A percentile compares a stretch with the other conserved stretches of the same genome.
Conservation (phyloP, 352 stramenopile genomes). For the Globisporangium carolinianum region DNA sequence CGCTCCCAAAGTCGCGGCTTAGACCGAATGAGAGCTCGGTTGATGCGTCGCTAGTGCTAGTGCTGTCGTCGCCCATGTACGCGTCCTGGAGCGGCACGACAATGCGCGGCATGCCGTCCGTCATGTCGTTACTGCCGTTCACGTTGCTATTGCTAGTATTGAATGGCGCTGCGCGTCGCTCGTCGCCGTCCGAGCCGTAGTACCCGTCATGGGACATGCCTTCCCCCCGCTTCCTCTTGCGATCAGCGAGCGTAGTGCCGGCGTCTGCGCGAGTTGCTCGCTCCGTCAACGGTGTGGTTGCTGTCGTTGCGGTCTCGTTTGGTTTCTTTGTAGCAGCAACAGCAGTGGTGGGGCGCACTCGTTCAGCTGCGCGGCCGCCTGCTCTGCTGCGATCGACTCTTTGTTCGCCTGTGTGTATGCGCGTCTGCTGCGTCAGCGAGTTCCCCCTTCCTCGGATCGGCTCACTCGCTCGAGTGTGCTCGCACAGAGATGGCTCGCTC, state of each 20-base stretch:
- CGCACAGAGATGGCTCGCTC: too few species aligned
- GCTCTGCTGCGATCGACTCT: too few species aligned
- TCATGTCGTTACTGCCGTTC: background rate
- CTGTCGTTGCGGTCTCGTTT: background rate
- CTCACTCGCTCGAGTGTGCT: too few species aligned
- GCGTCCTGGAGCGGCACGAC: constrained; percentile 25
- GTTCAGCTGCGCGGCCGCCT: too few species aligned
- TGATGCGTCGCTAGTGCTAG: constrained; percentile 1
- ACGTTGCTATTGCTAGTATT: background rate
- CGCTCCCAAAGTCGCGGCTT: constrained; percentile 19
- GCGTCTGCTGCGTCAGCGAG: too few species aligned
- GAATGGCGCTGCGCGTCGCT: constrained; percentile 7
- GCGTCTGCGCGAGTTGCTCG: background rate
- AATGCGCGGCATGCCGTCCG: constrained; percentile 16
- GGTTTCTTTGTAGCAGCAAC: too few species aligned
- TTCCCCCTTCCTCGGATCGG: too few species aligned
- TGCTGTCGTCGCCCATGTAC: constrained; percentile 23
- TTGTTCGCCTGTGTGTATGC: too few species aligned
- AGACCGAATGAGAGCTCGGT: constrained; percentile 21
- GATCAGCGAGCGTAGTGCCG: constrained; percentile 28
- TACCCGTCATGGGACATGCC: constrained; percentile 59
- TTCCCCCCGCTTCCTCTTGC: constrained; percentile 53
- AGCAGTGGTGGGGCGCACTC: too few species aligned
- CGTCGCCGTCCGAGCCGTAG: constrained; percentile 36
- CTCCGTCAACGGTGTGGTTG: background rate